These are phyloP conservation scores for Geotrichum reessii DNA, from an alignment of 1,139 yeast species.

Conservation along the genomic window DNA sequence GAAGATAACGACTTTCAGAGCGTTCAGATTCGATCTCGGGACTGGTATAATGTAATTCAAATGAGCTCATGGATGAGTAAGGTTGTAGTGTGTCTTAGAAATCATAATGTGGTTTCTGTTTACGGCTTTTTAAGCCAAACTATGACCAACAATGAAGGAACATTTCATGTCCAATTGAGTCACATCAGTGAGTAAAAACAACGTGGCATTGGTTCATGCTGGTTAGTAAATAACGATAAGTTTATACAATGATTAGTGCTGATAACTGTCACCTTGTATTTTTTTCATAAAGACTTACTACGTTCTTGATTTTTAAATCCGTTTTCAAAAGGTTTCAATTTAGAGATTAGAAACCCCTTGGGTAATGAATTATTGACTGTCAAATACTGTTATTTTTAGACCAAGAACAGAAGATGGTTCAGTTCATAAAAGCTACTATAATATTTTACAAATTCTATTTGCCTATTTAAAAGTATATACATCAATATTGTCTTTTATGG, in stretches of 20 bases:
- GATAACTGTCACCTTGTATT: background rate
- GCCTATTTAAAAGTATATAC: too few relatives aligned
- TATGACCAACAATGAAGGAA: constrained; percentile 8
- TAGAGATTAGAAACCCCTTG: too few relatives aligned
- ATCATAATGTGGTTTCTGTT: constrained; percentile 31
- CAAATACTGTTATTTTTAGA: too few relatives aligned
- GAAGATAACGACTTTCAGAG: background rate
- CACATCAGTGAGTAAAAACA: constrained; percentile 2
- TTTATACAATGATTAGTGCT: background rate
- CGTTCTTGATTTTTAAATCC: too few relatives aligned
- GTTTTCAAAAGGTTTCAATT: too few relatives aligned
- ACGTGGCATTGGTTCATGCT: background rate
- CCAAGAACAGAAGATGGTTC: too few relatives aligned
- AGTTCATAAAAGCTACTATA: too few relatives aligned
- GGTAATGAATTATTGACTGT: too few relatives aligned
- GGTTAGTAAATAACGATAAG: background rate
- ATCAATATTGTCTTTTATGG: too few relatives aligned
- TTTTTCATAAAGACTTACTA: too few relatives aligned
- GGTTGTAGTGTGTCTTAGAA: constrained; percentile 34
- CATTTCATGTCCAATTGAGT: constrained; percentile 4
- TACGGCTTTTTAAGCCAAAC: constrained; percentile 27
- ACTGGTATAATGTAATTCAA: constrained; percentile 34
- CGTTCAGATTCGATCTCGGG: constrained; percentile 31
- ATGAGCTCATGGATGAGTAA: constrained; percentile 29
- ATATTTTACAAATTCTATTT: too few relatives aligned